Base-by-base conservation (phyloP, 768 basidiomycete species). In the Tylopilus vinaceipallidus region DNA sequence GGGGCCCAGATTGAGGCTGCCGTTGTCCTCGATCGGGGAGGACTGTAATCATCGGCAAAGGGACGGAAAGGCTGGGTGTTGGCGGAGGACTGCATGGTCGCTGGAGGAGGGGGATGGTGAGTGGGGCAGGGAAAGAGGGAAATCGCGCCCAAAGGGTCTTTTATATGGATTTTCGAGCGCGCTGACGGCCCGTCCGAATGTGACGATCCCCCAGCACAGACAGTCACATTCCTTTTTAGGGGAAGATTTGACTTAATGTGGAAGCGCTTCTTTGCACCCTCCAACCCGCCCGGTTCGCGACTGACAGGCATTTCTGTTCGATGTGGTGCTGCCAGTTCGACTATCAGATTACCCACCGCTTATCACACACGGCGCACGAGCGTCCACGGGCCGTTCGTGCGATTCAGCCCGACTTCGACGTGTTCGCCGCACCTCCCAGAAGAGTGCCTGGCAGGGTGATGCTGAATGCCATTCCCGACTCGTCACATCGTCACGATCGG, bases 1-100 rank as follows among this genome's bases (percentile, higher is more conserved):
- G 88, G 88, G 1, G 89, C 89, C 88, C 88, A 91, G 54, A 91
- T 91, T 43, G 87, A 88, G 13, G 75, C 75, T 29, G 71, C 68
- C 0, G 63, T 66, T 22, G 78, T 72, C 57, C 73, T 74, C 43
- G 67, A 69, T 32, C 65, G 59, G 4, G 74, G 71, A 32, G 73
- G 74, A 57, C 64, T 72, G 49, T 68, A 65, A 40, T 77, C 70
- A 43, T 74, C 71, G 42, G 68, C 52, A 53, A 71, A 67, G 39
- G 71, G 61, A 61, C 41, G 56, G 47, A 70, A 68, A 16, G 69
- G 47, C 57, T 62, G 66, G 7, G 52, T 8, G 42, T 8, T 52
- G 24, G 57, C 45, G 26, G 58, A 50, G 44, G 61, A 22, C 46
- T 71, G 67, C 68, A 69, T 71, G 55, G 13, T 33, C 26, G 32